Evolutionary conservation across 2,329 filamentous ascomycete species (phyloP).

Genomic region (Fusarium coffeatum): DNA sequence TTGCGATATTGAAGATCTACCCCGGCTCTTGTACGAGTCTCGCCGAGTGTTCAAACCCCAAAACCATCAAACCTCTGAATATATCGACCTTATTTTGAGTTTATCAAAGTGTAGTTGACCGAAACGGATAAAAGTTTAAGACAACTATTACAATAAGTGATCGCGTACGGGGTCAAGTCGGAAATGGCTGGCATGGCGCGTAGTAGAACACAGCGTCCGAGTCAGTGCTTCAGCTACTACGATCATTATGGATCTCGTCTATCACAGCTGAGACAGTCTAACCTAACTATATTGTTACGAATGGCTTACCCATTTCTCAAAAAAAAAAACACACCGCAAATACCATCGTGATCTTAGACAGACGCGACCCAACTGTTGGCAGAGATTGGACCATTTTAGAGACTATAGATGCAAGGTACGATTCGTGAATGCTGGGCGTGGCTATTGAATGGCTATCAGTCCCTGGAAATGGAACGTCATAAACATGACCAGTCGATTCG

Average conservation of each 20-base stretch:
- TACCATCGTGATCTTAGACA: not conserved
- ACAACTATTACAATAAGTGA: not conserved
- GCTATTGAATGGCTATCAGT: not conserved
- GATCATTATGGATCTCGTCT: not conserved
- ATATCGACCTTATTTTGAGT: not conserved
- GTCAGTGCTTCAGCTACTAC: slow-evolving; percentile 4
- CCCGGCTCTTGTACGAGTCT: not conserved
- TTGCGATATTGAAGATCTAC: no score
- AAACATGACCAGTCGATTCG: not conserved
- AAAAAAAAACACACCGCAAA: slow-evolving; percentile 2
- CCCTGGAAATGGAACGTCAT: not conserved
- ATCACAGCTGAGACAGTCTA: not conserved
- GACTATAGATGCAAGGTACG: not conserved
- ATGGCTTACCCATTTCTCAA: not conserved
- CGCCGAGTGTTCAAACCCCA: not conserved
- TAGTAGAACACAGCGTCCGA: not conserved
- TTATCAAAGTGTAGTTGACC: not conserved
- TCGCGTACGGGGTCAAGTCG: not conserved
- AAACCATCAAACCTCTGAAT: not conserved
- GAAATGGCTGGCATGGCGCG: not conserved
- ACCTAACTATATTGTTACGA: not conserved
- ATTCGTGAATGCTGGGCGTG: not conserved
- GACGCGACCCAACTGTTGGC: not conserved
- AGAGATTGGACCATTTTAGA: not conserved
- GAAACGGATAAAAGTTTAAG: not conserved